These are phyloP conservation scores for Heimioporus sp. DNA, from an alignment of 768 basidiomycete genomes.

Conservation along the genomic window DNA sequence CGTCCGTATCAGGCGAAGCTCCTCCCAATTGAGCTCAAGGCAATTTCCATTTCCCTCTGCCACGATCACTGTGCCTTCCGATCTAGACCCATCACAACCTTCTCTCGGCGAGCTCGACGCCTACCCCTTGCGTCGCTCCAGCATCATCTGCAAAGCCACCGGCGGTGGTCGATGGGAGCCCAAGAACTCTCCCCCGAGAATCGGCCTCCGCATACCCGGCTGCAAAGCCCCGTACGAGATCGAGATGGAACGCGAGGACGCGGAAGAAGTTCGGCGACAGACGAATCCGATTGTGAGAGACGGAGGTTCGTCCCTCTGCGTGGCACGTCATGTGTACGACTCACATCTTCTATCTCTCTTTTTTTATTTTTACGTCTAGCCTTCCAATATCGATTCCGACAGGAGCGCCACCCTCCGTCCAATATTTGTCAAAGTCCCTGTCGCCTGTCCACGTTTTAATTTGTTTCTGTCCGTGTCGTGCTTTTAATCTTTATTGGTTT, in stretches of 20 bases:
- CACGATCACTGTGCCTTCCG: conserved; percentile 16
- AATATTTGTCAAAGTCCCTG: conserved; percentile 46
- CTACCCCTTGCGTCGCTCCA: conserved; percentile 68
- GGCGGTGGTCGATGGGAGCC: conserved; percentile 84
- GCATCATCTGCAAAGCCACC: conserved; percentile 70
- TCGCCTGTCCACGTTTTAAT: conserved; percentile 59
- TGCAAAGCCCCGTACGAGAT: conserved; percentile 67
- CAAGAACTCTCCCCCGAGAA: conserved; percentile 42
- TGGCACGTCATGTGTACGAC: background rate
- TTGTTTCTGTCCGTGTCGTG: background rate
- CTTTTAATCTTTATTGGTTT: conserved; percentile 15
- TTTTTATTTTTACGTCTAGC: conserved; percentile 32
- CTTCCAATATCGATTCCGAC: conserved; percentile 66
- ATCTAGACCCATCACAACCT: conserved; percentile 36
- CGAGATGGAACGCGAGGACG: conserved; percentile 67
- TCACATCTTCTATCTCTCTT: no score
- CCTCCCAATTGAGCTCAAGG: conserved; percentile 27
- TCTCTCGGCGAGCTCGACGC: conserved; percentile 70
- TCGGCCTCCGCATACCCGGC: conserved; percentile 57
- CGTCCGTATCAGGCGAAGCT: conserved; percentile 24
- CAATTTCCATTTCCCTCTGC: conserved; percentile 26
- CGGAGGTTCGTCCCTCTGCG: conserved; percentile 37
- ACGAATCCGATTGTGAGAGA: conserved; percentile 66
- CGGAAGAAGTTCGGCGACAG: conserved; percentile 44
- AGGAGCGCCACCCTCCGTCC: conserved; percentile 44